A percentile compares a stretch with the other conserved stretches of the same genome.
Evolutionary conservation across 73 alveolate genomes (phyloP).

Genomic region (Paramecium sexaurelia): DNA sequence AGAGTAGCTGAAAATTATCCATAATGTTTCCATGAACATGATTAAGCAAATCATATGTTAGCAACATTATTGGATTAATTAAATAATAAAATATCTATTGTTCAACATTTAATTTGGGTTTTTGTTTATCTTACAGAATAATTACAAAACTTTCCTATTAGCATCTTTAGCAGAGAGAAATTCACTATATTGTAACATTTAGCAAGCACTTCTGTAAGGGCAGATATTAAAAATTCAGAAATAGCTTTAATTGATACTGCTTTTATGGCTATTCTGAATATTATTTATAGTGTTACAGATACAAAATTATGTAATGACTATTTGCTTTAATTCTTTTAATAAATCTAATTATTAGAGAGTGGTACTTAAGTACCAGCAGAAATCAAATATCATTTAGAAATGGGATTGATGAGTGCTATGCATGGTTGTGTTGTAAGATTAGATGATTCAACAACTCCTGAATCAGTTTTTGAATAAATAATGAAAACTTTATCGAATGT

Average conservation of each 20-base stretch:
- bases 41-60: not conserved
- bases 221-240: conserved; percentile 6
- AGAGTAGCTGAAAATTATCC: conserved; percentile 38
- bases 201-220: conserved; percentile 15
- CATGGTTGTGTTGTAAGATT: conserved; percentile 53
- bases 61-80: not conserved
- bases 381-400: not conserved
- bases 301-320: not conserved
- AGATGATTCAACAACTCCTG: not conserved
- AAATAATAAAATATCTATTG: not conserved
- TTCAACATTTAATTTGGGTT: not conserved
- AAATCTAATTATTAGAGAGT: not conserved
- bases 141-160: not conserved
- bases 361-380: not conserved
- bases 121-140: not conserved
- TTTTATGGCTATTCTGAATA: conserved; percentile 36
- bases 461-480: not conserved
- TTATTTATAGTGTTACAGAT: not conserved
- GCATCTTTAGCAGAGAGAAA: not conserved
- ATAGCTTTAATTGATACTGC: conserved; percentile 17
- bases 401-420: conserved; percentile 40
- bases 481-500: not conserved
- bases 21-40: conserved; percentile 9
- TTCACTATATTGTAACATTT: not conserved
- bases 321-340: conserved; percentile 10